Evolutionary conservation across 2,329 filamentous ascomycete genomes (phyloP).

Genomic region (Alternaria brassicicola): DNA sequence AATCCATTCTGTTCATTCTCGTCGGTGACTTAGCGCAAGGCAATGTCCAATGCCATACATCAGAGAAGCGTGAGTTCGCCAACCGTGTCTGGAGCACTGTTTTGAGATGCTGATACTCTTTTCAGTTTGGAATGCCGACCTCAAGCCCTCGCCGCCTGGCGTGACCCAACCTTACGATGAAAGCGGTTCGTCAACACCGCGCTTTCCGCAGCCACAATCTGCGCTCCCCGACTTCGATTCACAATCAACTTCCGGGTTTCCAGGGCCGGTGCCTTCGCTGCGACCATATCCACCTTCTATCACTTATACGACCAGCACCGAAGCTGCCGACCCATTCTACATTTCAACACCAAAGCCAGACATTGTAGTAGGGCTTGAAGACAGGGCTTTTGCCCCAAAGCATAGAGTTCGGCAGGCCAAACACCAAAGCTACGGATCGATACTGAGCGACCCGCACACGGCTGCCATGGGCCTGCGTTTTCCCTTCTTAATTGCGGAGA

Average conservation of each 20-base stretch:
- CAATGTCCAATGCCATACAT: slow-evolving; percentile 17
- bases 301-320: slow-evolving; percentile 22
- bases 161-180: not conserved
- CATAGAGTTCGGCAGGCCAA: slow-evolving; percentile 13
- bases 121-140: slow-evolving; percentile 21
- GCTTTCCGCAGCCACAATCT: slow-evolving; percentile 7
- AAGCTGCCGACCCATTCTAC: slow-evolving; percentile 25
- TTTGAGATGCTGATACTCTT: slow-evolving; percentile 1
- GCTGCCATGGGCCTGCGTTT: slow-evolving; percentile 26
- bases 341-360: slow-evolving; percentile 27
- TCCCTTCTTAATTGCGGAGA: slow-evolving; percentile 24
- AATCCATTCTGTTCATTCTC: slow-evolving; percentile 18
- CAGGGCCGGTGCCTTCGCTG: slow-evolving; percentile 17
- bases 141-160: slow-evolving; percentile 19
- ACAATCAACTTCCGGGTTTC: slow-evolving; percentile 11
- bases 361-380: slow-evolving; percentile 21
- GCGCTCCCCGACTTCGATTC: slow-evolving; percentile 13
- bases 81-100: slow-evolving; percentile 1
- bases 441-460: slow-evolving; percentile 23
- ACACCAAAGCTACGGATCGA: slow-evolving; percentile 16
- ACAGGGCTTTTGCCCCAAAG: slow-evolving; percentile 9
- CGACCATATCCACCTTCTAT: slow-evolving; percentile 14
- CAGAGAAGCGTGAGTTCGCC: slow-evolving; percentile 21
- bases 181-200: slow-evolving; percentile 9
- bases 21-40: slow-evolving; percentile 11